A percentile compares a stretch with the other conserved stretches of the same genome.
These are phyloP conservation scores for Pythium periplocum DNA, from an alignment of 352 stramenopile genomes.

Conservation along the genomic window DNA sequence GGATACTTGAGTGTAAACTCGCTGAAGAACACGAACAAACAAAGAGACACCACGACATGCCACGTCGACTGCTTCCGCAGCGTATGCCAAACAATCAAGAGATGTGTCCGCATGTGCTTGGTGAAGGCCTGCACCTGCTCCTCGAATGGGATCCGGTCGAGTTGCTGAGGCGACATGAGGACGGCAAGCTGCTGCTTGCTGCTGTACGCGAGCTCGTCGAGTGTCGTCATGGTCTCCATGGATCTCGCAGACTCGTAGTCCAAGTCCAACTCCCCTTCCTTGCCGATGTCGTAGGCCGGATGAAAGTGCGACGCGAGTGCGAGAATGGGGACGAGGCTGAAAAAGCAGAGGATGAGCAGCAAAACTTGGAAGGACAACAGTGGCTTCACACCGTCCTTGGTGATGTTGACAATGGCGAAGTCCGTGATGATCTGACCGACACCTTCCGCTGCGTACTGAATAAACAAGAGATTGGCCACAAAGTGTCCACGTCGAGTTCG, in stretches of 20 bases:
- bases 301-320: slow-evolving; percentile 31
- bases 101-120: slow-evolving; percentile 25
- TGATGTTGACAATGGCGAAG: slow-evolving; percentile 25
- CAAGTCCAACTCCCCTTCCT: slow-evolving; percentile 16
- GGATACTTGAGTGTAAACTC: slow-evolving; percentile 45
- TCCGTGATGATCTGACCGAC: slow-evolving; percentile 28
- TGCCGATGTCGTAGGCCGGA: slow-evolving; percentile 24
- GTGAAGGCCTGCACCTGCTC: slow-evolving; percentile 12
- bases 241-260: background rate
- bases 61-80: slow-evolving; percentile 32
- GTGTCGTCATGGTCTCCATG: background rate
- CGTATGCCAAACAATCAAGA: slow-evolving; percentile 25
- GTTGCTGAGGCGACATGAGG: slow-evolving; percentile 17
- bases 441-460: slow-evolving; percentile 28
- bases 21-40: slow-evolving; percentile 40
- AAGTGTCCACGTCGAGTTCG: slow-evolving; percentile 25
- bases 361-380: slow-evolving; percentile 25
- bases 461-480: slow-evolving; percentile 27
- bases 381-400: slow-evolving; percentile 8
- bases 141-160: slow-evolving; percentile 2
- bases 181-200: slow-evolving; percentile 16
- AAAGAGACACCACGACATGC: slow-evolving; percentile 29
- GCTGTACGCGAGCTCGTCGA: background rate
- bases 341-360: slow-evolving; percentile 32
- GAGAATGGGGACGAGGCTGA: slow-evolving; percentile 31